Evolutionary conservation across 192 early-diverging fungal species (phyloP).

Genomic region (Coemansia sp.): DNA sequence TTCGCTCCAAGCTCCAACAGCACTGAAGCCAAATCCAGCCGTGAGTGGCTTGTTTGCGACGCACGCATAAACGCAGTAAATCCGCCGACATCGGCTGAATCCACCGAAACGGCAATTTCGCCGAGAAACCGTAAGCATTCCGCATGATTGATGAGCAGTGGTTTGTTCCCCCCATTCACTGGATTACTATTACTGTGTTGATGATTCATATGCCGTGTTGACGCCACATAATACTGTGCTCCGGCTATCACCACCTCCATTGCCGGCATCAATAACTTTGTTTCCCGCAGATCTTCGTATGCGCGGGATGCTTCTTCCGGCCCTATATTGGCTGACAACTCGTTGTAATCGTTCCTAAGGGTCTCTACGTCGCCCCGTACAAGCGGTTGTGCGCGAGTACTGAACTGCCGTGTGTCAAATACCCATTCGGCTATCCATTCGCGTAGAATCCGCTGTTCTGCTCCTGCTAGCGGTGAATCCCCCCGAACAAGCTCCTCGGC

Average conservation of each 20-base stretch:
- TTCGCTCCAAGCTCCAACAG: constrained; percentile 41
- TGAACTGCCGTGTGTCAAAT: constrained; percentile 33
- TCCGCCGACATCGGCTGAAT: constrained; percentile 40
- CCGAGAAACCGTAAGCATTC: constrained; percentile 31
- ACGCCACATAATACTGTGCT: constrained; percentile 36
- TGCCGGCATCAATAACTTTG: constrained; percentile 41
- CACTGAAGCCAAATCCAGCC: constrained; percentile 38
- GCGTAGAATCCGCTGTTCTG: constrained; percentile 44
- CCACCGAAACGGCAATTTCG: constrained; percentile 25
- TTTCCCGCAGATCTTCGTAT: constrained; percentile 36
- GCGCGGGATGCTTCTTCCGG: not conserved
- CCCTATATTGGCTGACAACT: not conserved
- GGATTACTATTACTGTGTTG: not conserved
- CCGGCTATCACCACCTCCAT: constrained; percentile 54
- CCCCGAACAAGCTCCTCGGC: constrained; percentile 22
- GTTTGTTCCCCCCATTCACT: not conserved
- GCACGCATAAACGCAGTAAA: constrained; percentile 55
- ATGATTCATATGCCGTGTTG: not conserved
- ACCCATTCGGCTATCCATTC: constrained; percentile 49
- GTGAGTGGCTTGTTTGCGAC: constrained; percentile 41
- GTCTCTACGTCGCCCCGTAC: constrained; percentile 31
- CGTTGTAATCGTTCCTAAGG: constrained; percentile 12
- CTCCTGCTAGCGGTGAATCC: constrained; percentile 31
- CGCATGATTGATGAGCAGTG: constrained; percentile 7
- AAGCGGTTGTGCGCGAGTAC: constrained; percentile 34